A percentile compares a stretch with the other conserved stretches of the same genome.
Conservation (phyloP, 1,284 basidiomycete genomes). For the Kalmanozyma brasiliensis region DNA sequence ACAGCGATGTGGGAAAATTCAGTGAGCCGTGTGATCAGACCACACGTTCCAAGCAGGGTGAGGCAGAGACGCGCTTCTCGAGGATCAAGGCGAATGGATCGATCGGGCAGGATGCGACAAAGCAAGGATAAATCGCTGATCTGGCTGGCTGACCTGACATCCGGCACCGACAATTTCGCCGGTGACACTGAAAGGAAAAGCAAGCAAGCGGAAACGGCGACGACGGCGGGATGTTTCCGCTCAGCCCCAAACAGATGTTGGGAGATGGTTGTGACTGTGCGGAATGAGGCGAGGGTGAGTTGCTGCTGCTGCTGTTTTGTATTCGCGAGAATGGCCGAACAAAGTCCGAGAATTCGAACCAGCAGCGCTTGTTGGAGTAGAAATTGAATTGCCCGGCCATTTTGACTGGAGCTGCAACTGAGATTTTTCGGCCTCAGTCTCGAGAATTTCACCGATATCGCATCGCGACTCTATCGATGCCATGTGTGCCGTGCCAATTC, state of each 20-base stretch:
- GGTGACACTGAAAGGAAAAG: neutral
- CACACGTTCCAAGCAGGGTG: neutral
- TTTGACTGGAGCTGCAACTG: too few species aligned
- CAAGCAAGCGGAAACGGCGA: neutral
- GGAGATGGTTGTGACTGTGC: too few species aligned
- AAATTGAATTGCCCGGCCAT: slow-evolving; percentile 1
- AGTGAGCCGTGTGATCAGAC: neutral
- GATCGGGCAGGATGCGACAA: neutral
- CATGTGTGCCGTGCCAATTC: slow-evolving; percentile 1
- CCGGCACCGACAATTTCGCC: slow-evolving; percentile 1
- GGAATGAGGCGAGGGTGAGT: neutral
- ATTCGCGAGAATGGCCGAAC: slow-evolving; percentile 18
- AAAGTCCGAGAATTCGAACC: slow-evolving; percentile 22
- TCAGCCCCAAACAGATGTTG: neutral
- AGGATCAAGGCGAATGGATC: neutral
- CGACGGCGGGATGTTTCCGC: neutral
- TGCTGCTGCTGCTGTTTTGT: slow-evolving; percentile 9
- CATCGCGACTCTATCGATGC: slow-evolving; percentile 4
- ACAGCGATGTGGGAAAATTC: neutral
- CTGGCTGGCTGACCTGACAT: too few species aligned
- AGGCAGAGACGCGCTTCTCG: neutral
- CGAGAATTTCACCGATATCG: slow-evolving; percentile 11
- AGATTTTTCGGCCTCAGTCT: too few species aligned
- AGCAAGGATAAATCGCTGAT: too few species aligned
- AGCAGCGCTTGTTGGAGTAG: neutral